A percentile compares a stretch with the other conserved stretches of the same genome.
These are phyloP conservation scores for Lipomyces spencermartinsiae DNA, from an alignment of 805 yeast species.

Conservation along the genomic window DNA sequence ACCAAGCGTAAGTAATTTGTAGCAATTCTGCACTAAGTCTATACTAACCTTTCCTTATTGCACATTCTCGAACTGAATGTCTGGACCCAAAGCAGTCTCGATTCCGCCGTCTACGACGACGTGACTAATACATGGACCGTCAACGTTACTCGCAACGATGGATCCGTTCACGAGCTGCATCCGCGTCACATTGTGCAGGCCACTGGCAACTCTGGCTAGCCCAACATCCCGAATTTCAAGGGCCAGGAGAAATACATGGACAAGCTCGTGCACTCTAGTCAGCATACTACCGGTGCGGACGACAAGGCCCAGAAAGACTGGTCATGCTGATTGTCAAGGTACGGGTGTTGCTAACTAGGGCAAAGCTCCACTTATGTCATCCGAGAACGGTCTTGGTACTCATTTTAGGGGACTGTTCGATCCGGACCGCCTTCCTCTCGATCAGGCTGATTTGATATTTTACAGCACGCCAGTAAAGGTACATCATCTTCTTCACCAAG, in stretches of 20 bases:
- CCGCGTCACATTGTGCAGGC: conserved; percentile 52
- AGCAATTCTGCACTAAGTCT: neutral
- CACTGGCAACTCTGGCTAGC: conserved; percentile 57
- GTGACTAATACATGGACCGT: conserved; percentile 46
- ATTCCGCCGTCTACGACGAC: conserved; percentile 47
- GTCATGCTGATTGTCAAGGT: conserved; percentile 54
- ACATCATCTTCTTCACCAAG: conserved; percentile 48
- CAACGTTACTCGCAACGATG: conserved; percentile 41
- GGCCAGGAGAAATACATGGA: conserved; percentile 50
- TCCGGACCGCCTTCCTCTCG: conserved; percentile 50
- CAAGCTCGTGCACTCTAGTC: conserved; percentile 50
- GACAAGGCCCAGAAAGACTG: conserved; percentile 50
- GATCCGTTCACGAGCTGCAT: conserved; percentile 31
- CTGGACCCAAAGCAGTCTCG: conserved; percentile 46
- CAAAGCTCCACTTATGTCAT: conserved; percentile 50
- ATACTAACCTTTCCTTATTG: conserved; percentile 11
- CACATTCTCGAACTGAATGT: conserved; percentile 49
- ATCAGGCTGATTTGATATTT: conserved; percentile 50
- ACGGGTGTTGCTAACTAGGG: too few relatives aligned
- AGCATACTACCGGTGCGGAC: conserved; percentile 51
- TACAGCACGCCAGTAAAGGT: conserved; percentile 48
- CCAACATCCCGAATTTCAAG: conserved; percentile 50
- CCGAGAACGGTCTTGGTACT: conserved; percentile 47
- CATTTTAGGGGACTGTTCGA: conserved; percentile 46
- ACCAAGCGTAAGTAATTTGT: conserved; percentile 39